phyloP scores from a whole-genome alignment of 2,329 filamentous ascomycete genomes.

The Clonostachys rosea region DNA sequence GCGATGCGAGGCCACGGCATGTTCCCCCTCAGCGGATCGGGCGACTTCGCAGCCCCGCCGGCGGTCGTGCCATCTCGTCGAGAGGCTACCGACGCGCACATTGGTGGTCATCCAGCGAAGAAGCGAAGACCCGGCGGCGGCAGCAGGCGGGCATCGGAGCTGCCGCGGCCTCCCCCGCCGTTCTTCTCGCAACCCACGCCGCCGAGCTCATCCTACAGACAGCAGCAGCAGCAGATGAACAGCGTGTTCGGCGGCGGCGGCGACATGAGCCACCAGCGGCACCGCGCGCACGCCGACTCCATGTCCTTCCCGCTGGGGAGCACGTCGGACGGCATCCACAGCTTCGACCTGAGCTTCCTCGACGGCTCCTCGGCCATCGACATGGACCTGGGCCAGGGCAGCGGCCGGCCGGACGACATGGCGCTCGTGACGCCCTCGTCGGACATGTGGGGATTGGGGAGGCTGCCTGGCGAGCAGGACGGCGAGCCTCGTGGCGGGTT shows the following conservation, averaged over 20 bases:
- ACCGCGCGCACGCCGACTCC: constrained; percentile 13
- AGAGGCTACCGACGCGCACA: constrained; percentile 14
- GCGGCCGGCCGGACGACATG: constrained; percentile 10
- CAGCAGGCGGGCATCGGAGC: constrained; percentile 21
- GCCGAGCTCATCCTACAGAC: constrained; percentile 9
- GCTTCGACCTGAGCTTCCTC: constrained; percentile 9
- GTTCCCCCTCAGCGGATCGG: constrained; percentile 5
- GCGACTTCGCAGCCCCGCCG: constrained; percentile 9
- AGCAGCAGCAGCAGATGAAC: neutral
- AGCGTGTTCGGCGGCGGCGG: neutral
- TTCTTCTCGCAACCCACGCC: constrained; percentile 15
- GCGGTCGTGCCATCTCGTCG: constrained; percentile 18
- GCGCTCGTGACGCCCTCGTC: constrained; percentile 15
- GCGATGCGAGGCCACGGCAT: constrained; percentile 4
- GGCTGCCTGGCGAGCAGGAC: constrained; percentile 8
- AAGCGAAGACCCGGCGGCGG: constrained; percentile 15
- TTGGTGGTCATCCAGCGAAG: constrained; percentile 16
- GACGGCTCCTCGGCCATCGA: constrained; percentile 17
- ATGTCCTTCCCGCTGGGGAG: constrained; percentile 16
- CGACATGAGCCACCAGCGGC: constrained; percentile 2
- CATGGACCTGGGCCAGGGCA: constrained; percentile 10
- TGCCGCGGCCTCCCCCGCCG: constrained; percentile 17
- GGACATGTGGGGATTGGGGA: constrained; percentile 18
- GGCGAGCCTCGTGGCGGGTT: constrained; percentile 8
- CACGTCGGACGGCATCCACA: neutral